Evolutionary conservation across 345 rosid species (phyloP).

Genomic region (Dipteronia dyeriana): DNA sequence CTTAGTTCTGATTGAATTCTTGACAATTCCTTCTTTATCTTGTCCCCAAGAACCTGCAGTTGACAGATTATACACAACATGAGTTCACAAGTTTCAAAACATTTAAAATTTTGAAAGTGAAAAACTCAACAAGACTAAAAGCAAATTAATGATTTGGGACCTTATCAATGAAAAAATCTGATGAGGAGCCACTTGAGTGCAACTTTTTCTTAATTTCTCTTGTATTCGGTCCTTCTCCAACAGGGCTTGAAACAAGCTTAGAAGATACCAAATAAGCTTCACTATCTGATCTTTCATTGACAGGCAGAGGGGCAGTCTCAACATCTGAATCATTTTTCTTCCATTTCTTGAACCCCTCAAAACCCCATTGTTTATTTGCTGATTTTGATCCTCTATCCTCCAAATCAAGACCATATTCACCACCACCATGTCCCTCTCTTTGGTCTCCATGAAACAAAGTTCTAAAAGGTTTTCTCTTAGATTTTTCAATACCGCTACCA

Average conservation of each 20-base stretch:
- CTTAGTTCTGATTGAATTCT: constrained; percentile 65
- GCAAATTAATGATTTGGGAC: constrained; percentile 22
- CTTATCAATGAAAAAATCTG: constrained; percentile 80
- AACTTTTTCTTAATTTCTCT: constrained; percentile 65
- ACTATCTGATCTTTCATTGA: constrained; percentile 50
- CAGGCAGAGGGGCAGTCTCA: constrained; percentile 62
- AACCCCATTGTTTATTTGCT: constrained; percentile 61
- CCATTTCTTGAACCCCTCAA: constrained; percentile 68
- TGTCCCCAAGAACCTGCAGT: constrained; percentile 63
- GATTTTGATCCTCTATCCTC: constrained; percentile 47
- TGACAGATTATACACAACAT: neutral
- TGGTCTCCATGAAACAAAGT: constrained; percentile 46
- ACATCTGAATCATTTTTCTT: constrained; percentile 61
- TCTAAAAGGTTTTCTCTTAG: constrained; percentile 56
- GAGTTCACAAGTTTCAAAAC: neutral
- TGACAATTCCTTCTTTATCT: constrained; percentile 69
- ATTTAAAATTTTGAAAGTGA: neutral
- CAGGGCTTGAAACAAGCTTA: constrained; percentile 39
- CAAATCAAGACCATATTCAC: constrained; percentile 21
- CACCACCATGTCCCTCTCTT: constrained; percentile 24
- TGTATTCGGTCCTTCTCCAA: constrained; percentile 67
- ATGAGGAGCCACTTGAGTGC: constrained; percentile 62
- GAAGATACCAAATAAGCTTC: constrained; percentile 37
- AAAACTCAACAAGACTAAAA: neutral
- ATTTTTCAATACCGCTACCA: constrained; percentile 25